A percentile compares a stretch with the other conserved stretches of the same genome.
These are phyloP conservation scores for Uronychia binucleata DNA, from an alignment of 73 alveolate species.

Conservation along the genomic window DNA sequence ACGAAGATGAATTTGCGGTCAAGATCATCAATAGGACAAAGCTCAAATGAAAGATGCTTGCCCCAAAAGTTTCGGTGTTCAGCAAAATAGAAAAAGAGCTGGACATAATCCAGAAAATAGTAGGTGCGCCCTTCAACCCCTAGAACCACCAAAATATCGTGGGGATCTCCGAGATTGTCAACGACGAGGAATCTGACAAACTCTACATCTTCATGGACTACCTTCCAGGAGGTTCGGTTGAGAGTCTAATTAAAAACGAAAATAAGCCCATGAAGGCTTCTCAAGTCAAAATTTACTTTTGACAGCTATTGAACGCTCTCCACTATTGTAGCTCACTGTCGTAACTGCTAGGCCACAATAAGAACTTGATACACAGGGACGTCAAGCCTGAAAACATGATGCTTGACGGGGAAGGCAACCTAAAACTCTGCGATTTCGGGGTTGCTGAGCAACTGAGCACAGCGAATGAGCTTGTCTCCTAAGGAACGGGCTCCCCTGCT, in stretches of 20 bases:
- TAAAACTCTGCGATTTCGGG: conserved; percentile 68
- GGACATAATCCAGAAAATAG: not conserved
- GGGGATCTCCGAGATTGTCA: not conserved
- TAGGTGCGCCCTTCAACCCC: not conserved
- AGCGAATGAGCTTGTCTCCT: not conserved
- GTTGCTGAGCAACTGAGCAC: not conserved
- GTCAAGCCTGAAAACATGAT: conserved; percentile 54
- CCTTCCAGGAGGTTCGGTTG: not conserved
- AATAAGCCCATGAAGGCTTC: not conserved
- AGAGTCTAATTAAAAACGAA: not conserved
- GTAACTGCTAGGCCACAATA: too few species aligned
- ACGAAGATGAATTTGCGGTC: not conserved
- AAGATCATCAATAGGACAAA: not conserved
- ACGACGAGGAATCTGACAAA: not conserved
- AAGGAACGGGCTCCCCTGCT: not conserved
- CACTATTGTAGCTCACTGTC: conserved; percentile 8
- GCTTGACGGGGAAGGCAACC: conserved; percentile 41
- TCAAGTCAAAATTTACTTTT: too few species aligned
- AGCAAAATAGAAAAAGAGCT: not conserved
- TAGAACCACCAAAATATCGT: not conserved
- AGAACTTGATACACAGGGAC: conserved; percentile 56
- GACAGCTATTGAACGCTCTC: not conserved
- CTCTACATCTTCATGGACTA: not conserved
- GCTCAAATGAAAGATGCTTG: not conserved
- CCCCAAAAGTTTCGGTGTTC: not conserved